phyloP scores from a whole-genome alignment of 2,329 filamentous ascomycete genomes.

The Calonectria henricotiae region DNA sequence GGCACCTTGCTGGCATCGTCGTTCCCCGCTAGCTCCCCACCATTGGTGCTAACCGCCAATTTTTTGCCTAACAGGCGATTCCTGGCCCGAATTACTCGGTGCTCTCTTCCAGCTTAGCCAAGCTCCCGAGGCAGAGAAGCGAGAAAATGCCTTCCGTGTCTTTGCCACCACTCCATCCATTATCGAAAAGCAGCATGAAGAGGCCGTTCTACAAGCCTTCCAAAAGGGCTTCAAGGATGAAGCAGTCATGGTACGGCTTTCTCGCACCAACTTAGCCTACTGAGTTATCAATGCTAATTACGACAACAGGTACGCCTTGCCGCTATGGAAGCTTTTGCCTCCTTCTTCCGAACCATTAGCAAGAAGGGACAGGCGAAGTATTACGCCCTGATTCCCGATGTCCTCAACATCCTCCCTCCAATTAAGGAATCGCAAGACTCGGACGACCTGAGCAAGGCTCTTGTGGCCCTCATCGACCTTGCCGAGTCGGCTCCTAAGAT shows the following conservation, averaged over 20 bases:
- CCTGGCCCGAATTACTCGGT: constrained; percentile 91
- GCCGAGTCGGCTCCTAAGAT: constrained; percentile 96
- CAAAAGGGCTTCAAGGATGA: constrained; percentile 93
- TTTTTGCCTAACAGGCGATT: constrained; percentile 72
- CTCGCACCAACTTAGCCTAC: constrained; percentile 26
- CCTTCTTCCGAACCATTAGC: constrained; percentile 92
- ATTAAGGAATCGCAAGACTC: constrained; percentile 94
- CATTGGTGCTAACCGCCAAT: constrained; percentile 45
- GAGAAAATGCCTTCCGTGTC: constrained; percentile 94
- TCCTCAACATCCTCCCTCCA: constrained; percentile 94
- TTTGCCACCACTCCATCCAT: constrained; percentile 96
- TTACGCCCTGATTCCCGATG: constrained; percentile 87
- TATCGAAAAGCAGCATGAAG: constrained; percentile 96
- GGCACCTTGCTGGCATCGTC: neutral
- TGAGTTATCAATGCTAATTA: constrained; percentile 40
- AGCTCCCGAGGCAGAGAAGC: constrained; percentile 84
- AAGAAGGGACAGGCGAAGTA: constrained; percentile 94
- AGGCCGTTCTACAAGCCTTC: constrained; percentile 90
- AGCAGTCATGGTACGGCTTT: constrained; percentile 77
- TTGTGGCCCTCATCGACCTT: constrained; percentile 93
- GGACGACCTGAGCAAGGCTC: constrained; percentile 90
- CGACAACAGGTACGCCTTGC: constrained; percentile 83
- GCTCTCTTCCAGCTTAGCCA: constrained; percentile 93
- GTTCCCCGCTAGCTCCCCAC: constrained; percentile 18
- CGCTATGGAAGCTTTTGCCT: constrained; percentile 96